Percentiles rank a stretch among this genome's conserved stretches.
phyloP scores from a whole-genome alignment of 2,329 filamentous ascomycete species.

The Botrytis byssoidea region DNA sequence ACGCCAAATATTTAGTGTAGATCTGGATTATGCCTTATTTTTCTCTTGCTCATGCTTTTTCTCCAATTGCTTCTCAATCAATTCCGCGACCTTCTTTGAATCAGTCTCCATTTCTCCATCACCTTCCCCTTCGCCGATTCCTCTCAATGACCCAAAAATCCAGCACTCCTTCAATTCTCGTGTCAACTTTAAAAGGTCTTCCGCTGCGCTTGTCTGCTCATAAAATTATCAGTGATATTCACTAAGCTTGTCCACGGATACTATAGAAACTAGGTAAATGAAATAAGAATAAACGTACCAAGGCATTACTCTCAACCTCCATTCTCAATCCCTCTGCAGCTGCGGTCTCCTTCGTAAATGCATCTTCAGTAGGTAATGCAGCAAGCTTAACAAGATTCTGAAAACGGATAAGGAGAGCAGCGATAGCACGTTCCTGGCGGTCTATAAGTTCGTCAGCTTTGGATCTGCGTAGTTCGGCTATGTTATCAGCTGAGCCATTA shows the following conservation, averaged over 20 bases:
- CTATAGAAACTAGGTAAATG: background rate
- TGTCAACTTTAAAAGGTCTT: slow-evolving; percentile 48
- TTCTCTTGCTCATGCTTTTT: slow-evolving; percentile 19
- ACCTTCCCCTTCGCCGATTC: slow-evolving; percentile 45
- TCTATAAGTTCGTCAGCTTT: slow-evolving; percentile 41
- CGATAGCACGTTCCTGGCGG: slow-evolving; percentile 47
- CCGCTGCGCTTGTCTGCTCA: slow-evolving; percentile 35
- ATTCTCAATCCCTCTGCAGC: slow-evolving; percentile 37
- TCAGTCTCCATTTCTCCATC: slow-evolving; percentile 43
- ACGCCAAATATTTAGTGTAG: background rate
- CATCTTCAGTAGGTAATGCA: slow-evolving; percentile 31
- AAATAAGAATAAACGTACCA: slow-evolving; percentile 30
- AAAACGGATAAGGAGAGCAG: slow-evolving; percentile 47
- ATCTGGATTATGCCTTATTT: background rate
- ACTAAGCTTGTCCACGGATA: background rate
- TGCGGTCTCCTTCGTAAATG: slow-evolving; percentile 36
- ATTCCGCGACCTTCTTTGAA: slow-evolving; percentile 37
- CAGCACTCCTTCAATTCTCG: slow-evolving; percentile 51
- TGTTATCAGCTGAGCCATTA: background rate
- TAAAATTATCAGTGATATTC: background rate
- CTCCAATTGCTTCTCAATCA: slow-evolving; percentile 31
- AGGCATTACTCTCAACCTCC: slow-evolving; percentile 37
- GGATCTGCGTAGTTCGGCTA: background rate
- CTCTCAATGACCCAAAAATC: slow-evolving; percentile 49
- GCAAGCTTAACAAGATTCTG: slow-evolving; percentile 43